Percentiles rank a stretch among this genome's conserved stretches.
These are phyloP conservation scores for Erodium texanum DNA, from an alignment of 441 rosid genomes.

Conservation along the genomic window DNA sequence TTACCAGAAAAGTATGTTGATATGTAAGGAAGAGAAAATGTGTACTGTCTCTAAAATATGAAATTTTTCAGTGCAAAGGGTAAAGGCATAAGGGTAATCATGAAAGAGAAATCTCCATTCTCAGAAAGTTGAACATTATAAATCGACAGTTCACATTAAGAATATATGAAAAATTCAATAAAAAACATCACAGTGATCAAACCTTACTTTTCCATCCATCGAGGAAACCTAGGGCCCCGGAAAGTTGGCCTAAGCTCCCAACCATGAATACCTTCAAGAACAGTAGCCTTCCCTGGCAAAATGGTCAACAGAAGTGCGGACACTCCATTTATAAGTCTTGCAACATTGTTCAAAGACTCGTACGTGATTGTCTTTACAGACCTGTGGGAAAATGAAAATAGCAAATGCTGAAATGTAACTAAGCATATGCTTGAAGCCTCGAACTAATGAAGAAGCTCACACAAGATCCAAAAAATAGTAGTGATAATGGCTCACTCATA, in stretches of 20 bases:
- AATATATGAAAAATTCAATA: neutral
- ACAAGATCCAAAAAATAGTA: neutral
- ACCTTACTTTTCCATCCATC: constrained; percentile 85
- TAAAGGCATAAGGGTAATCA: neutral
- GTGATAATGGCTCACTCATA: no score
- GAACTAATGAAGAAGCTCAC: constrained; percentile 3
- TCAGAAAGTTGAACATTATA: neutral
- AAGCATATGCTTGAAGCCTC: neutral
- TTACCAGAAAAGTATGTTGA: neutral
- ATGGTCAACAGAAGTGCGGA: constrained; percentile 73
- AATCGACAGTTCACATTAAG: neutral
- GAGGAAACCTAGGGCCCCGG: constrained; percentile 82
- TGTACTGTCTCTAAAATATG: neutral
- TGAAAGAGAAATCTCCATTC: neutral
- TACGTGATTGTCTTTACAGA: constrained; percentile 84
- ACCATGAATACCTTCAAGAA: constrained; percentile 81
- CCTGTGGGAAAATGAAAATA: constrained; percentile 47
- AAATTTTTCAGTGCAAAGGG: neutral
- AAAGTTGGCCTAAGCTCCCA: constrained; percentile 95
- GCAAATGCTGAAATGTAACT: constrained; percentile 12
- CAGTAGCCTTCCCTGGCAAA: constrained; percentile 63
- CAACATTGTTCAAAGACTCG: constrained; percentile 71
- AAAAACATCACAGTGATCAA: neutral
- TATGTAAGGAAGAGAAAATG: neutral
- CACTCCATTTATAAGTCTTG: constrained; percentile 68